Evolutionary conservation across 1,284 basidiomycete species (phyloP).

Genomic region (Porphyrellus sp.): DNA sequence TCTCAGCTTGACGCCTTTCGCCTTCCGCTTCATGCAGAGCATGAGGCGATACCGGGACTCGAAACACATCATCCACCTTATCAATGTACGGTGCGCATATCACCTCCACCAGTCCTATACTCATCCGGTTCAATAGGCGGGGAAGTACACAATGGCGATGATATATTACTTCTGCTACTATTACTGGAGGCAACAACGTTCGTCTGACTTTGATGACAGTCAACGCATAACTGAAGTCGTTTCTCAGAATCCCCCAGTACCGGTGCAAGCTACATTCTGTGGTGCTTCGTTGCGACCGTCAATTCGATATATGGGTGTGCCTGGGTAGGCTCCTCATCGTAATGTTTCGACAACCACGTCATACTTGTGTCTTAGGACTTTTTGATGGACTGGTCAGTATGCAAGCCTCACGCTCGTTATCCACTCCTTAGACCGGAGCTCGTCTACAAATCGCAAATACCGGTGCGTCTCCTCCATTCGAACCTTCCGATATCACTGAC

Average conservation of each 20-base stretch:
- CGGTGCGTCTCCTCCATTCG: slow-evolving; percentile 43
- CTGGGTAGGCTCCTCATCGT: slow-evolving; percentile 60
- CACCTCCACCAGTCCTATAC: not conserved
- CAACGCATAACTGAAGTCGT: slow-evolving; percentile 1
- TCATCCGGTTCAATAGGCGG: slow-evolving; percentile 49
- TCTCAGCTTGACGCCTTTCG: slow-evolving; percentile 57
- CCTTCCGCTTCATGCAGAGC: slow-evolving; percentile 81
- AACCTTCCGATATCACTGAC: slow-evolving; percentile 1
- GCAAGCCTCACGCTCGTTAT: slow-evolving; percentile 55
- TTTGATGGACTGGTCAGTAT: slow-evolving; percentile 79
- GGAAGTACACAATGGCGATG: slow-evolving; percentile 74
- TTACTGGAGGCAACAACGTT: slow-evolving; percentile 58
- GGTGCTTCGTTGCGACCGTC: slow-evolving; percentile 60
- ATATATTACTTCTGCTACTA: slow-evolving; percentile 64
- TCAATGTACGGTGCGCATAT: slow-evolving; percentile 61
- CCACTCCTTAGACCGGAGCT: slow-evolving; percentile 73
- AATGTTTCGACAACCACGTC: not conserved
- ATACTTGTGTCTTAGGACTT: slow-evolving; percentile 52
- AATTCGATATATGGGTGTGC: slow-evolving; percentile 70
- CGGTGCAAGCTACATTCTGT: slow-evolving; percentile 57
- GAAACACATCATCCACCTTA: slow-evolving; percentile 68
- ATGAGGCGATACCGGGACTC: slow-evolving; percentile 84
- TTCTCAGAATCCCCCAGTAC: slow-evolving; percentile 29
- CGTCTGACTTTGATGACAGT: slow-evolving; percentile 2
- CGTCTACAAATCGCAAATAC: slow-evolving; percentile 60